These are phyloP conservation scores for Sugiyamaella qingdaonensis DNA, from an alignment of 805 yeast genomes.

Conservation along the genomic window DNA sequence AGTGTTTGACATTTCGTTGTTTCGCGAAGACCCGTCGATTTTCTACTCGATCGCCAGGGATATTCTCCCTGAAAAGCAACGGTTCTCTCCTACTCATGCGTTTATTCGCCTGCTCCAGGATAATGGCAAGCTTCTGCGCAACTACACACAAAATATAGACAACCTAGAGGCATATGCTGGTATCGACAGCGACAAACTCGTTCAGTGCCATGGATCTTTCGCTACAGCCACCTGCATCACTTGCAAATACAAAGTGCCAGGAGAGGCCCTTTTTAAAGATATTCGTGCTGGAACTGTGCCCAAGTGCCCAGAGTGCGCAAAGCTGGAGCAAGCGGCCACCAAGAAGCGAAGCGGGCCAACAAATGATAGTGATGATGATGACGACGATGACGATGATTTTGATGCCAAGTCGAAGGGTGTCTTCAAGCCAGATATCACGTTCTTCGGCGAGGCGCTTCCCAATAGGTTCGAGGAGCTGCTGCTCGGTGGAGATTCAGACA, in stretches of 20 bases:
- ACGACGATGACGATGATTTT: conserved; percentile 29
- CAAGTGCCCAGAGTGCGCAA: conserved; percentile 62
- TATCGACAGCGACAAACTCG: conserved; percentile 55
- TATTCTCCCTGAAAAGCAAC: conserved; percentile 61
- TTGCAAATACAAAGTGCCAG: conserved; percentile 63
- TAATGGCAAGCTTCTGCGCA: conserved; percentile 70
- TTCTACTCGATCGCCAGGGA: conserved; percentile 84
- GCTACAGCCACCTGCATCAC: conserved; percentile 82
- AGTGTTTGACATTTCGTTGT: conserved; percentile 72
- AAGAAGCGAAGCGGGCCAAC: conserved; percentile 34
- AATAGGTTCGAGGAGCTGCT: conserved; percentile 54
- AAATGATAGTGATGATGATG: conserved; percentile 29
- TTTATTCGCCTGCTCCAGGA: conserved; percentile 72
- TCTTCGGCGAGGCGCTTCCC: conserved; percentile 85
- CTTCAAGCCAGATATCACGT: conserved; percentile 88
- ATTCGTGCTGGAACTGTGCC: conserved; percentile 61
- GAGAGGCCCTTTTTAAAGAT: conserved; percentile 57
- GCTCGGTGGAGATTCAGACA: conserved; percentile 48
- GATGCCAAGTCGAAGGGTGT: conserved; percentile 53
- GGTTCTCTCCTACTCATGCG: conserved; percentile 72
- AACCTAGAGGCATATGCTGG: conserved; percentile 83
- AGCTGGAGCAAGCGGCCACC: background rate
- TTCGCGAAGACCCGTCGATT: conserved; percentile 68
- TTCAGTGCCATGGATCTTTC: conserved; percentile 92
- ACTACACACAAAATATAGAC: conserved; percentile 89